These are phyloP conservation scores for Alloascoidea hylecoeti DNA, from an alignment of 805 yeast species.

Conservation along the genomic window DNA sequence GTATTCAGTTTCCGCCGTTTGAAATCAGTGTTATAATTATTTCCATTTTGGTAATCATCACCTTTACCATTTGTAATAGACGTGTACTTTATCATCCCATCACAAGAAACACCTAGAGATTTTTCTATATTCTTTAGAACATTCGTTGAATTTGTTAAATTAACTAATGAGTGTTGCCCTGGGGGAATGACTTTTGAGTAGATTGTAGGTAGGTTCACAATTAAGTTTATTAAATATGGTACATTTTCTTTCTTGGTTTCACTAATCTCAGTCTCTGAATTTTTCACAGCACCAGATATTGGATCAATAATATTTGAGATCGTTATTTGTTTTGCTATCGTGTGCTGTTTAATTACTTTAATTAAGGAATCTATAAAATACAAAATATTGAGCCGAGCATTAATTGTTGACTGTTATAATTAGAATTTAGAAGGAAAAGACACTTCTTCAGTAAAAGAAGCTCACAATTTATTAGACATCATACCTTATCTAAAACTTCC, in stretches of 20 bases:
- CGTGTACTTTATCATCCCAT: neutral
- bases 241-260: neutral
- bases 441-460: too few species aligned
- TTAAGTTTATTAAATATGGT: conserved; percentile 15
- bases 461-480: conserved; percentile 2
- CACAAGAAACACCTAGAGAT: neutral
- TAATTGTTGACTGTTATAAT: conserved; percentile 27
- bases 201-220: conserved; percentile 1
- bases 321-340: neutral
- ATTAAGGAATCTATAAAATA: conserved; percentile 54
- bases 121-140: neutral
- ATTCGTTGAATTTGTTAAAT: neutral
- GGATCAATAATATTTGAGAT: conserved; percentile 19
- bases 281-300: conserved; percentile 5
- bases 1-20: conserved; percentile 9
- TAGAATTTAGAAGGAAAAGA: conserved; percentile 2
- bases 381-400: conserved; percentile 49
- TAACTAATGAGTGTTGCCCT: neutral
- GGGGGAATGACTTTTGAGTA: neutral
- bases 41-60: conserved; percentile 13
- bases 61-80: neutral
- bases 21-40: conserved; percentile 19
- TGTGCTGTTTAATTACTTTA: neutral
- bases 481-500: conserved; percentile 32
- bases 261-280: too few species aligned